Conservation (phyloP, 352 stramenopile species). For the Pythium phragmitis region DNA sequence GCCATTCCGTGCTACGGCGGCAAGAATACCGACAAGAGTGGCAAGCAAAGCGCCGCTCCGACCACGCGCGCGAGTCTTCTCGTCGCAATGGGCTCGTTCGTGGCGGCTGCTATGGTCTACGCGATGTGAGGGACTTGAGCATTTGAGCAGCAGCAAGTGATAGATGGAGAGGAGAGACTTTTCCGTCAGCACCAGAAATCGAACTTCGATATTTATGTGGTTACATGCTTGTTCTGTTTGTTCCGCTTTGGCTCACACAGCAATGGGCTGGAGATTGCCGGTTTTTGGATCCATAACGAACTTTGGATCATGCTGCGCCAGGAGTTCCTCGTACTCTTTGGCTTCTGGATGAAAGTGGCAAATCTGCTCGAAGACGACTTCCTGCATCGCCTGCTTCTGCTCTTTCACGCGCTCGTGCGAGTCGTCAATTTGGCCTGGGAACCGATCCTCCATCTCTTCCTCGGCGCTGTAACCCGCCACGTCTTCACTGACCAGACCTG, state of each 20-base stretch:
- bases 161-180: neutral
- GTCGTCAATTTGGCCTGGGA: slow-evolving; percentile 65
- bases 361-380: slow-evolving; percentile 78
- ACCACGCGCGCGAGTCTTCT: neutral
- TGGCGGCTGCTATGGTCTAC: neutral
- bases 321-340: slow-evolving; percentile 53
- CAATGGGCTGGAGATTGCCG: slow-evolving; percentile 54
- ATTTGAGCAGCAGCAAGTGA: neutral
- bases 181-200: neutral
- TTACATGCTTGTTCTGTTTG: neutral
- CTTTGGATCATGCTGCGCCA: slow-evolving; percentile 61
- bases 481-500: slow-evolving; percentile 17
- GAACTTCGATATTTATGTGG: slow-evolving; percentile 17
- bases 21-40: neutral
- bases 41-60: slow-evolving; percentile 9
- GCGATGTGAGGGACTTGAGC: neutral
- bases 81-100: neutral
- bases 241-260: slow-evolving; percentile 8
- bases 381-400: slow-evolving; percentile 66
- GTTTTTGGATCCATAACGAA: slow-evolving; percentile 56
- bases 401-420: slow-evolving; percentile 66
- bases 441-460: slow-evolving; percentile 64
- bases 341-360: slow-evolving; percentile 77
- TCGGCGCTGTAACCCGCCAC: slow-evolving; percentile 37
- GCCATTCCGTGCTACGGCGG: slow-evolving; percentile 66